phyloP scores from a whole-genome alignment of 1,284 basidiomycete species.

The Apiotrichum mycotoxinovorans region DNA sequence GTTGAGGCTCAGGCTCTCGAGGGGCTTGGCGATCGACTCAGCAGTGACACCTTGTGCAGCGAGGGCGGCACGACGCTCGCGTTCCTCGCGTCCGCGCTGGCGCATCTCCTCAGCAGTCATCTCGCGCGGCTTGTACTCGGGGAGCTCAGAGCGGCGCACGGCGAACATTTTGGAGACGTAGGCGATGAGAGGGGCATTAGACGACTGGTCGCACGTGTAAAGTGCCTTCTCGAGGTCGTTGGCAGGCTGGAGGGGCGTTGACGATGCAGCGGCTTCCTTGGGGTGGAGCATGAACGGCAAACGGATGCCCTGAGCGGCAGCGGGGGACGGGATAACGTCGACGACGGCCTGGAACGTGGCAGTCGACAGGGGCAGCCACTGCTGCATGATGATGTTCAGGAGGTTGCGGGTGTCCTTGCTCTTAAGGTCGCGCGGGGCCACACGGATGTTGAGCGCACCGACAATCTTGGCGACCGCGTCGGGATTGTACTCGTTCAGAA shows the following conservation, averaged over 20 bases:
- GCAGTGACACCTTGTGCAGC: conserved; percentile 20
- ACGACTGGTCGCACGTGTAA: conserved; percentile 65
- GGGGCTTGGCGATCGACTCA: conserved; percentile 28
- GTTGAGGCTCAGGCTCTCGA: conserved; percentile 5
- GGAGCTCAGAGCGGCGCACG: conserved; percentile 71
- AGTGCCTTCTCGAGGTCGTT: conserved; percentile 79
- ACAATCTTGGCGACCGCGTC: conserved; percentile 90
- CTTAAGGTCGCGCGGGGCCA: conserved; percentile 83
- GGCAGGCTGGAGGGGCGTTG: conserved; percentile 55
- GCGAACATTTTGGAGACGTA: conserved; percentile 99
- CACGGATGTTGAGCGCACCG: conserved; percentile 72
- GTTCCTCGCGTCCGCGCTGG: conserved; percentile 61
- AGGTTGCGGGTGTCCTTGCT: conserved; percentile 84
- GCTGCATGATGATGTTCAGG: conserved; percentile 81
- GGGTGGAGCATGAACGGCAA: conserved; percentile 94
- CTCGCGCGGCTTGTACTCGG: conserved; percentile 73
- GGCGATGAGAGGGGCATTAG: conserved; percentile 65
- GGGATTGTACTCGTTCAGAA: conserved; percentile 73
- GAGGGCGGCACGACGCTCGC: conserved; percentile 55
- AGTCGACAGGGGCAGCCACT: conserved; percentile 94
- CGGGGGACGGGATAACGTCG: conserved; percentile 84
- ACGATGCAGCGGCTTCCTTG: conserved; percentile 52
- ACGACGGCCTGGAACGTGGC: conserved; percentile 89
- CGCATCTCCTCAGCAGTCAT: conserved; percentile 87
- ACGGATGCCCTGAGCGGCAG: conserved; percentile 73